Conservation (phyloP, 192 early-diverging fungal species). For the Chytriomyces sp. region DNA sequence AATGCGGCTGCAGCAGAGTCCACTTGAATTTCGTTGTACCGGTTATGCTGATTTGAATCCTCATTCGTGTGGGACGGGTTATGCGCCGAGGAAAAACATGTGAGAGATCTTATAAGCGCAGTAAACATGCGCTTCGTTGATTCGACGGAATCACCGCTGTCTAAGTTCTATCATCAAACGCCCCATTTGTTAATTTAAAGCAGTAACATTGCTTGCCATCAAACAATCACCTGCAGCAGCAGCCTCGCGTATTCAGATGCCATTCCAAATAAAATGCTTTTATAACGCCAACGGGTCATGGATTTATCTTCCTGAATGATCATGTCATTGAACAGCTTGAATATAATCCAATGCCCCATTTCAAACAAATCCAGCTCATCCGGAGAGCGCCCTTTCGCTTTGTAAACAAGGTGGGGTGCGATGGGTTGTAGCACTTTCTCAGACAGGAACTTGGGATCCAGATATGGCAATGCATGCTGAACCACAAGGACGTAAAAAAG, state of each 20-base stretch:
- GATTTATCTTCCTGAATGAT: background rate
- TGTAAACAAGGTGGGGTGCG: background rate
- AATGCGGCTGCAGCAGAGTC: background rate
- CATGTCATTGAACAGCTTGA: background rate
- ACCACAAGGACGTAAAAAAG: constrained; percentile 21
- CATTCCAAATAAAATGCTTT: background rate
- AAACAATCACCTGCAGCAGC: constrained; percentile 8
- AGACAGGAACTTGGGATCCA: background rate
- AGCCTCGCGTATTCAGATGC: background rate
- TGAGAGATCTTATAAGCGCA: constrained; percentile 5
- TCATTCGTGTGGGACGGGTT: no score
- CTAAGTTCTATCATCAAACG: constrained; percentile 4
- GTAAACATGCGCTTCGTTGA: background rate
- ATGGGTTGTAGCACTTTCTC: background rate
- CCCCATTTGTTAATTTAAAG: no score
- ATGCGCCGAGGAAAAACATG: constrained; percentile 1
- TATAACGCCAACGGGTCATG: background rate
- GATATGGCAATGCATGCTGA: constrained; percentile 1
- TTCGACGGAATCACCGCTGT: constrained; percentile 1
- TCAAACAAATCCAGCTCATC: constrained; percentile 31
- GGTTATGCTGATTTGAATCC: no score
- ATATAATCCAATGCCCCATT: constrained; percentile 32
- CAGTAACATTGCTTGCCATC: background rate
- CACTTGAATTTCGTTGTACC: no score
- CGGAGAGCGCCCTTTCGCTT: background rate